Evolutionary conservation across 1,284 basidiomycete genomes (phyloP), one percentile per base, ranked within the genome.

Genomic region (Cryptococcus floricola): DNA sequence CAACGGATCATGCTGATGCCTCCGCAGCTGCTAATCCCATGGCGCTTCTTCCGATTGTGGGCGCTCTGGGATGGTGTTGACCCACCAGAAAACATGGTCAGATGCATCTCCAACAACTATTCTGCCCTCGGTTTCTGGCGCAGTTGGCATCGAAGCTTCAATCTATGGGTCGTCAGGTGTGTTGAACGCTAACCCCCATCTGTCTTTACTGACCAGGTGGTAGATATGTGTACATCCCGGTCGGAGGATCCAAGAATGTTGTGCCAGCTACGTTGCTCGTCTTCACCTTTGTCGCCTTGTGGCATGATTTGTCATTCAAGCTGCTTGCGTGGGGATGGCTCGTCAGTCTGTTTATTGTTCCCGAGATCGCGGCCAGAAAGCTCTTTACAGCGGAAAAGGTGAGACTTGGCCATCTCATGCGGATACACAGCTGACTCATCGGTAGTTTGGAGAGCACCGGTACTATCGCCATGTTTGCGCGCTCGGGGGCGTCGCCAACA

Each of bases 51-150:
- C 80, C 87, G 96, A 2, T 78, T 98, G 4, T 98, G 95, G 94
- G 88, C 94, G 1, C 79, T 98, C 38, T 72, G 85, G 13, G 91
- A 94, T 71, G 91, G 90, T 0, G 83, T 98, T 34, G 91, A 98
- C 66, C 87, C 93, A 1, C 96, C 93, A 0, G 96, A 99, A 75
- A 99, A 99, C 74, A 97, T 98, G 96, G 84, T 99, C 5, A 83
- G 96, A 14, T 98, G 96, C 71, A 89, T 98, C 84, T 89, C 87
- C n/a, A 98, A 98, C 79, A 98, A 98, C 75, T 98, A 97, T 70
- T 97, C 93, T 1, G 85, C 87, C 0, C 76, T 88, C 2, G 93
- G 91, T 0, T 98, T 98, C 75, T 98, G 95, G 95, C 79, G 94
- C 60, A 87, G 86, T 58, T 98, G 95, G 96, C 95, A 98, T 75